These are phyloP conservation scores for Trametes versicolor DNA, from an alignment of 1,284 basidiomycete species.

Conservation along the genomic window DNA sequence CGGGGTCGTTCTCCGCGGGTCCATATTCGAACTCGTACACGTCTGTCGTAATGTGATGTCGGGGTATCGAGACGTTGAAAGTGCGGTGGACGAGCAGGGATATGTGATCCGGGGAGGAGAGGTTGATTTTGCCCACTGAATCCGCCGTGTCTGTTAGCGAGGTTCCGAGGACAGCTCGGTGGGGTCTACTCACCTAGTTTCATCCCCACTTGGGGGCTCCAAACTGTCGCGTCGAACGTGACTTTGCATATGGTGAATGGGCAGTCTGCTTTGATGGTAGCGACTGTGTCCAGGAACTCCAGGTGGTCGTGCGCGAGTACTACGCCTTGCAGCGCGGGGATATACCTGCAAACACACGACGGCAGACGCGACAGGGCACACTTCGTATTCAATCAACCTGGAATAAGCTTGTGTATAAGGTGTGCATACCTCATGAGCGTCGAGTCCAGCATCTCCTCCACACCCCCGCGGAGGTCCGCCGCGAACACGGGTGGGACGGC, in stretches of 20 bases:
- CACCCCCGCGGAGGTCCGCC: slow-evolving; percentile 74
- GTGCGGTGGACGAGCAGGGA: slow-evolving; percentile 93
- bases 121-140: slow-evolving; percentile 85
- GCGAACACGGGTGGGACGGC: slow-evolving; percentile 89
- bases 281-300: slow-evolving; percentile 73
- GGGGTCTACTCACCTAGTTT: slow-evolving; percentile 70
- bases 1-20: slow-evolving; percentile 79
- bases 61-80: slow-evolving; percentile 97
- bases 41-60: slow-evolving; percentile 87
- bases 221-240: slow-evolving; percentile 86
- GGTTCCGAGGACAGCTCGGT: background rate
- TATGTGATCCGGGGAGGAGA: slow-evolving; percentile 95
- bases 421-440: slow-evolving; percentile 89
- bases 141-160: background rate
- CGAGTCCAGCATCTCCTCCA: slow-evolving; percentile 89
- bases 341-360: slow-evolving; percentile 68
- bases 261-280: slow-evolving; percentile 84
- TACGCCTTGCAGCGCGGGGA: slow-evolving; percentile 88
- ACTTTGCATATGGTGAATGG: slow-evolving; percentile 86
- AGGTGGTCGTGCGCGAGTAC: slow-evolving; percentile 88
- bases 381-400: slow-evolving; percentile 25
- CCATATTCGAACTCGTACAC: slow-evolving; percentile 91
- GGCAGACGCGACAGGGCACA: slow-evolving; percentile 1
- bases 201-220: slow-evolving; percentile 91
- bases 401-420: background rate